Percentiles rank a stretch among this genome's conserved stretches.
phyloP scores from a whole-genome alignment of 371 early-diverging fungal genomes.

The Mortierella sp. region DNA sequence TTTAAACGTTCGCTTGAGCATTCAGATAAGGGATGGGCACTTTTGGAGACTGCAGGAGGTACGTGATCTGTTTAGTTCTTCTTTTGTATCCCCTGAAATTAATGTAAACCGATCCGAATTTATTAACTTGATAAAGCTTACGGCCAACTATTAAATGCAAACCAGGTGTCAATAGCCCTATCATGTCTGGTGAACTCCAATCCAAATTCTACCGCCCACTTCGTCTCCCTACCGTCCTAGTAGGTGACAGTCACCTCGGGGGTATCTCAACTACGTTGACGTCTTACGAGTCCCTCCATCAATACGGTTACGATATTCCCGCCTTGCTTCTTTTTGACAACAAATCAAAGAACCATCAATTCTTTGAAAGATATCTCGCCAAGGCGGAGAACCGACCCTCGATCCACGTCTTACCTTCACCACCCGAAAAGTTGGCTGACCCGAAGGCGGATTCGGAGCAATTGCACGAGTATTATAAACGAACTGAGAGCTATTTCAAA shows the following conservation, averaged over 20 bases:
- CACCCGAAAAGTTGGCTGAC: slow-evolving; percentile 62
- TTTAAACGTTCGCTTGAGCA: slow-evolving; percentile 49
- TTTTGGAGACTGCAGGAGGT: slow-evolving; percentile 81
- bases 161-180: slow-evolving; percentile 80
- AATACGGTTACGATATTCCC: slow-evolving; percentile 83
- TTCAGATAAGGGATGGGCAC: slow-evolving; percentile 60
- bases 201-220: slow-evolving; percentile 80
- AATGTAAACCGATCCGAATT: slow-evolving; percentile 11
- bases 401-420: slow-evolving; percentile 64
- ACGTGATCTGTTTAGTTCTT: slow-evolving; percentile 9
- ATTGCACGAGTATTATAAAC: slow-evolving; percentile 69
- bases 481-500: slow-evolving; percentile 61
- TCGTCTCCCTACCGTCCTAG: slow-evolving; percentile 76
- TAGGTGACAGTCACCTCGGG: slow-evolving; percentile 84
- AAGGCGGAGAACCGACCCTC: slow-evolving; percentile 42
- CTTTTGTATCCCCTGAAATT: not conserved
- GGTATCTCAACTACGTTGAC: slow-evolving; percentile 87
- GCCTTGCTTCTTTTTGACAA: slow-evolving; percentile 73
- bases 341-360: slow-evolving; percentile 72
- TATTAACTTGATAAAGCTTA: not conserved
- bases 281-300: slow-evolving; percentile 76
- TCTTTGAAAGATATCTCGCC: slow-evolving; percentile 57
- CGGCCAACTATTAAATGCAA: not conserved
- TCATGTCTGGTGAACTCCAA: slow-evolving; percentile 83
- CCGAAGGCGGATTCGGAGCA: slow-evolving; percentile 63